These are phyloP conservation scores for Auricularia cornea DNA, from an alignment of 768 basidiomycete species.

Conservation along the genomic window DNA sequence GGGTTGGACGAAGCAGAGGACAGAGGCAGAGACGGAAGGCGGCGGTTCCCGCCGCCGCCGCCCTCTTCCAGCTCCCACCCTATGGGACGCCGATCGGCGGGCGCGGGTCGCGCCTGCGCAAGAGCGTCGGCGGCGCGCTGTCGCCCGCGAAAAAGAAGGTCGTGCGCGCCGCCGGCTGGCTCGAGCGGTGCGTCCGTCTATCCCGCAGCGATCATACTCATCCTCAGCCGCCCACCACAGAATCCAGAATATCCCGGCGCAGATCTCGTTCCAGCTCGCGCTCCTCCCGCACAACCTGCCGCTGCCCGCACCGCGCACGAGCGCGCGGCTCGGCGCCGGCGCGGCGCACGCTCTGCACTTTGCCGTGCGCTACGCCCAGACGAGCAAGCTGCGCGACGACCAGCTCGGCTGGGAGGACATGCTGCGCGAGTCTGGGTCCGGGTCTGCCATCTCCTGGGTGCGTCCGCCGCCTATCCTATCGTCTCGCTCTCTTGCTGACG, in stretches of 20 bases:
- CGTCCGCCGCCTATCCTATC: conserved; percentile 8
- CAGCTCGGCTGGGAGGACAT: conserved; percentile 76
- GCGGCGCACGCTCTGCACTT: conserved; percentile 61
- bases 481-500: conserved; percentile 29
- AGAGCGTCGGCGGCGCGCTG: conserved; percentile 20
- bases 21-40: too few species aligned
- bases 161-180: not conserved
- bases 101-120: conserved; percentile 1
- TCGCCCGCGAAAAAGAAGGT: not conserved
- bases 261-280: conserved; percentile 68
- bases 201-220: too few species aligned
- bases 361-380: conserved; percentile 50
- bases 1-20: too few species aligned
- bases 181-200: not conserved
- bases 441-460: conserved; percentile 76
- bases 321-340: conserved; percentile 58
- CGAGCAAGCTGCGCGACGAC: conserved; percentile 49
- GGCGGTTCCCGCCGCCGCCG: too few species aligned
- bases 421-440: conserved; percentile 43
- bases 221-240: not conserved
- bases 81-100: conserved; percentile 42
- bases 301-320: conserved; percentile 55
- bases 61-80: conserved; percentile 62
- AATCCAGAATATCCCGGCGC: conserved; percentile 56
- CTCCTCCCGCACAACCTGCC: conserved; percentile 78